Conservation (phyloP, 2,329 filamentous ascomycete species). For the Aspergillus versicolor region DNA sequence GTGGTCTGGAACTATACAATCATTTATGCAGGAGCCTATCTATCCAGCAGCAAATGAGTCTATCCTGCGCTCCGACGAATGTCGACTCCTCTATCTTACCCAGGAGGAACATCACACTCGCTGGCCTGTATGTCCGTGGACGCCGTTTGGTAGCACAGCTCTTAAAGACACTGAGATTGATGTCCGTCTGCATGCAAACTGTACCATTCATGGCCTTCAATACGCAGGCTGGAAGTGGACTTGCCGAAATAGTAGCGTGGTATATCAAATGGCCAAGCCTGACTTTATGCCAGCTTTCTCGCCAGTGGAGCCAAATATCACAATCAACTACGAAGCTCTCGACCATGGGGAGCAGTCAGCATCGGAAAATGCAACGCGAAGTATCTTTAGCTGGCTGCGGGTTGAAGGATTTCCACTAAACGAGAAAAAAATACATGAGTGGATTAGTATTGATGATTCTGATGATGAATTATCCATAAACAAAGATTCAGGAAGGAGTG, state of each 20-base stretch:
- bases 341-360: not conserved
- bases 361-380: constrained; percentile 3
- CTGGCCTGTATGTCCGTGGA: constrained; percentile 7
- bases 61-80: constrained; percentile 4
- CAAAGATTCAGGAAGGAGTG: not conserved
- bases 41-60: constrained; percentile 2
- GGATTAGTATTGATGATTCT: not conserved
- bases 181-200: constrained; percentile 5
- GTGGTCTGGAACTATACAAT: constrained; percentile 5
- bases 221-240: constrained; percentile 9
- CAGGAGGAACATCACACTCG: constrained; percentile 4
- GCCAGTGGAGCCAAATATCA: not conserved
- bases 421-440: constrained; percentile 5
- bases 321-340: constrained; percentile 1
- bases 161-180: constrained; percentile 7
- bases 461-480: not conserved
- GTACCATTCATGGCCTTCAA: not conserved
- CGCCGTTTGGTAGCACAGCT: constrained; percentile 1
- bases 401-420: constrained; percentile 2
- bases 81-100: constrained; percentile 5
- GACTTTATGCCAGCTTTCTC: not conserved
- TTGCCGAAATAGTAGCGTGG: constrained; percentile 1
- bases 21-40: constrained; percentile 9
- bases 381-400: constrained; percentile 10
- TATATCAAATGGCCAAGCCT: not conserved